Evolutionary conservation across 768 basidiomycete genomes (phyloP), one percentile per base, ranked within the genome.

Genomic region (Lepiota venenata): DNA sequence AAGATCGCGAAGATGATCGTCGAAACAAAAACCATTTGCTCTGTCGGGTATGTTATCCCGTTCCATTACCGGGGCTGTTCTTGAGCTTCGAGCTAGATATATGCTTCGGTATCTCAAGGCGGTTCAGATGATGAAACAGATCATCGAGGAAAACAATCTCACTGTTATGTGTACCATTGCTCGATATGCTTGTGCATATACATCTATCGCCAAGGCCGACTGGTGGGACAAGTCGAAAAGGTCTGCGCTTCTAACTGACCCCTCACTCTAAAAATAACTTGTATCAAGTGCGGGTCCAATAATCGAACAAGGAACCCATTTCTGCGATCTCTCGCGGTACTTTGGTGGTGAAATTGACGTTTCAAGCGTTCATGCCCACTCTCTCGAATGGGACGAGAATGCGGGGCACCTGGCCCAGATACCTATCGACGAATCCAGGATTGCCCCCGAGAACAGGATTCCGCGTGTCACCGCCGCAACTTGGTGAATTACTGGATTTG

Each of bases 271-370:
- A 42, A 42, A 57, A 58, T 36, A 21, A 58, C 45, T 22, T 15
- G 60, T 25, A 52, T 55, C 14, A 60, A 87, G 89, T 65, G 87
- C 82, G 50, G 91, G 91, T 16, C 91, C 92, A 4, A 78, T 94
- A 61, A 74, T 95, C 58, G 93, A 93, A 69, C 90, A 93, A 74
- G 95, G 92, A 44, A 98, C 96, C 12, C 96, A 98, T 74, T 96
- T 98, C 74, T 94, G 92, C 63, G 94, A 98, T 73, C 80, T 97
- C 41, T 97, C 93, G 38, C 88, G 96, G 60, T 96, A 96, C 77
- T 98, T 98, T 65, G 96, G 95, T 48, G 96, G 96, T 14, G 91
- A 96, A 60, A 92, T 97, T 55, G 91, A 97, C 64, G 84, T 95
- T 57, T 73, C 83, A 48, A 81, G 80, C 32, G 88, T 93, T 38